Evolutionary conservation across 1,139 yeast genomes (phyloP).

Genomic region (Blastobotrys persicus): DNA sequence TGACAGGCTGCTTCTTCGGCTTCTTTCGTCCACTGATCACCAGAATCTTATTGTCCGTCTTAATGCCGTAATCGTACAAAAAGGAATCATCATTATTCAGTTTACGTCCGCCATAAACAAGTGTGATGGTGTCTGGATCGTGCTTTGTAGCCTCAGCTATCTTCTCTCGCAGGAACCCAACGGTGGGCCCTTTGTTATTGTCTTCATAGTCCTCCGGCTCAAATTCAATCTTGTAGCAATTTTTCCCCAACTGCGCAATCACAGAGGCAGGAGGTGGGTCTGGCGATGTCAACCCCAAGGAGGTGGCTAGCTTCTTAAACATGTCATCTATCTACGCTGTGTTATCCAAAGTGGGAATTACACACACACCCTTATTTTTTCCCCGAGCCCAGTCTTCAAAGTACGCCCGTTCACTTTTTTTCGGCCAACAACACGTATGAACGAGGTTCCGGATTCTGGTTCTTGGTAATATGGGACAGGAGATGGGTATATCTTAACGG

Average conservation of each 20-base stretch:
- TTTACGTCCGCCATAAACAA: slow-evolving; percentile 36
- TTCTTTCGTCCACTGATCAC: slow-evolving; percentile 25
- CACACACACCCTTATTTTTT: too few species aligned
- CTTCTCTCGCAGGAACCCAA: slow-evolving; percentile 53
- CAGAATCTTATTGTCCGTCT: slow-evolving; percentile 33
- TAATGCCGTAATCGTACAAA: slow-evolving; percentile 34
- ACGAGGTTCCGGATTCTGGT: too few species aligned
- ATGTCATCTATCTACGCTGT: slow-evolving; percentile 5
- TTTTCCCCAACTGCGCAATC: slow-evolving; percentile 26
- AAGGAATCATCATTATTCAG: slow-evolving; percentile 33
- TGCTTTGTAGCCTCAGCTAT: slow-evolving; percentile 48
- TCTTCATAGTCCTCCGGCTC: slow-evolving; percentile 75
- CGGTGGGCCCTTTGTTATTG: slow-evolving; percentile 68
- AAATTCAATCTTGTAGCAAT: slow-evolving; percentile 51
- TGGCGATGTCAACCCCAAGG: slow-evolving; percentile 19
- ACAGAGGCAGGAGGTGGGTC: slow-evolving; percentile 25
- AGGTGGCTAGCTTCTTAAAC: slow-evolving; percentile 20
- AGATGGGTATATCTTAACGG: too few species aligned
- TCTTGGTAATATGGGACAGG: too few species aligned
- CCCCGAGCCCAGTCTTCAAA: neutral
- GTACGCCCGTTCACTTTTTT: neutral
- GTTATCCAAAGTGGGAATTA: neutral
- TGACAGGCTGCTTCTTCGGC: slow-evolving; percentile 19
- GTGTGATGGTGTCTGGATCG: slow-evolving; percentile 45
- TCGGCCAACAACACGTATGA: too few species aligned